Evolutionary conservation across 2,329 filamentous ascomycete species (phyloP).

Genomic region (Monosporascus cannonballus): DNA sequence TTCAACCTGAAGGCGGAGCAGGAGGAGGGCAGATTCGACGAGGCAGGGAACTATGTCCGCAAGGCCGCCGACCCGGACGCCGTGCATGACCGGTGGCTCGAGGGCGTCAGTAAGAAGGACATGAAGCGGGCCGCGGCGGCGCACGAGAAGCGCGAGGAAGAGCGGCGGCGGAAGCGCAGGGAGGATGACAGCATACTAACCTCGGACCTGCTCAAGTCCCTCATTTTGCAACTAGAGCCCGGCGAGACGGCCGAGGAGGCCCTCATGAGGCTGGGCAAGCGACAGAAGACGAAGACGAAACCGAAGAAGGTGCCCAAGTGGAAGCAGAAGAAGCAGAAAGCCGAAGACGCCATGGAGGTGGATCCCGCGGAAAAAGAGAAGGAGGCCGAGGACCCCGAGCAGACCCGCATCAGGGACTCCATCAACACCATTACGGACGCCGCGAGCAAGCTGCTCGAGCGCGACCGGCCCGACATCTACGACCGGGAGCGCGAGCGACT

Average conservation of each 20-base stretch:
- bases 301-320: conserved; percentile 55
- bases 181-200: conserved; percentile 71
- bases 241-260: conserved; percentile 88
- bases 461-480: conserved; percentile 87
- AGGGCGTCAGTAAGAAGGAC: conserved; percentile 88
- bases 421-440: conserved; percentile 84
- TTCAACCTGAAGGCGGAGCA: conserved; percentile 91
- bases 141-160: conserved; percentile 76
- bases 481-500: conserved; percentile 80
- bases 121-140: conserved; percentile 84
- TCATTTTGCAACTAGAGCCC: conserved; percentile 69
- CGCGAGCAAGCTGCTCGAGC: conserved; percentile 76
- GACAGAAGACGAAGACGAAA: conserved; percentile 39
- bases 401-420: conserved; percentile 61
- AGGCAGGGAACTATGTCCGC: conserved; percentile 83
- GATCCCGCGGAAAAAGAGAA: conserved; percentile 34
- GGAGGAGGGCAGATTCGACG: conserved; percentile 89
- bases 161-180: conserved; percentile 63
- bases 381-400: conserved; percentile 58
- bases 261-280: conserved; percentile 70
- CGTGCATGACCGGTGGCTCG: conserved; percentile 85
- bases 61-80: conserved; percentile 86
- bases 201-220: conserved; percentile 62
- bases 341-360: conserved; percentile 60
- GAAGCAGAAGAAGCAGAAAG: conserved; percentile 64